Percentiles rank a stretch among this genome's conserved stretches.
These are phyloP conservation scores for Cyclotella atomus DNA, from an alignment of 108 stramenopile species.

Conservation along the genomic window DNA sequence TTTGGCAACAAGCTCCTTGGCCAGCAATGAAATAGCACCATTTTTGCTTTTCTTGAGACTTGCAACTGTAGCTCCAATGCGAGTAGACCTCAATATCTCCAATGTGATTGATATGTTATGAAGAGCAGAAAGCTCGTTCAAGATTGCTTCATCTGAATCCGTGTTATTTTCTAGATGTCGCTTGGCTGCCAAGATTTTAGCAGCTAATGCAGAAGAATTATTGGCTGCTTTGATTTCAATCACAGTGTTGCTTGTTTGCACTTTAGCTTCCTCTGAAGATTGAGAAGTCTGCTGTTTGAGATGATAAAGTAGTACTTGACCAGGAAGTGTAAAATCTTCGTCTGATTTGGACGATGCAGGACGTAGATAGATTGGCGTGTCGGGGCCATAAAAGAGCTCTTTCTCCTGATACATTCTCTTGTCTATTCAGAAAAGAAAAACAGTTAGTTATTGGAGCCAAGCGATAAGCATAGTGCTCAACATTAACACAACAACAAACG, in stretches of 20 bases:
- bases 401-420: neutral
- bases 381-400: conserved; percentile 1
- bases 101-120: neutral
- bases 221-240: neutral
- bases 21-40: neutral
- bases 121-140: neutral
- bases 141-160: neutral
- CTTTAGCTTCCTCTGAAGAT: neutral
- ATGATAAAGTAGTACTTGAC: neutral
- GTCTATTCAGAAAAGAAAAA: neutral
- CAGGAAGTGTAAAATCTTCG: neutral
- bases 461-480: neutral
- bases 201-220: neutral
- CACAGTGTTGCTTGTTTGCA: neutral
- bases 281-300: neutral
- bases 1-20: neutral
- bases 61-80: neutral
- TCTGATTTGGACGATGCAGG: neutral
- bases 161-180: neutral
- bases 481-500: neutral
- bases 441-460: neutral
- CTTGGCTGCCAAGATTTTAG: neutral
- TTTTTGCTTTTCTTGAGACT: neutral
- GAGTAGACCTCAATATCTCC: neutral
- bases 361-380: neutral